phyloP scores from a whole-genome alignment of 257 asterid species.

The Anisodus tanguticus region DNA sequence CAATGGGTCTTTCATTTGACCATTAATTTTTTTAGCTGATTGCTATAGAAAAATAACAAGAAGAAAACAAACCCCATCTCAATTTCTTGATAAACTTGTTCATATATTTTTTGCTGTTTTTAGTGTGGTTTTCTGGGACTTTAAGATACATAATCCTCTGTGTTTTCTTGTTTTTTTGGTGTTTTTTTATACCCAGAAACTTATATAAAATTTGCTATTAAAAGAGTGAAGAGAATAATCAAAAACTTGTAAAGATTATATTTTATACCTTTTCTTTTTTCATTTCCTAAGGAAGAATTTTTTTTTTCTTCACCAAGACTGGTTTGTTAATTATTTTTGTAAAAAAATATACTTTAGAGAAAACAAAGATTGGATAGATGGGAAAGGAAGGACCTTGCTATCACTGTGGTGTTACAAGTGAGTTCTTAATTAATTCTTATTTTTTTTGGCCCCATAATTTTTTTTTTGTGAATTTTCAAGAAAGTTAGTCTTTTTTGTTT shows the following conservation, averaged over 20 bases:
- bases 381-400: conserved; percentile 99
- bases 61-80: conserved; percentile 44
- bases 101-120: conserved; percentile 46
- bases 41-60: neutral
- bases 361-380: conserved; percentile 45
- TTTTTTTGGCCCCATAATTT: conserved; percentile 20
- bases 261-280: conserved; percentile 29
- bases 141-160: conserved; percentile 39
- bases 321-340: conserved; percentile 37
- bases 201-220: conserved; percentile 35
- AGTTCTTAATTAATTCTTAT: conserved; percentile 46
- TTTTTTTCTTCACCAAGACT: conserved; percentile 29
- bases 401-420: conserved; percentile 99
- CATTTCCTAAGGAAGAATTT: conserved; percentile 31
- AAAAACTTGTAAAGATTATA: conserved; percentile 33
- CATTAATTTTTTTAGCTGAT: conserved; percentile 46
- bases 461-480: conserved; percentile 15
- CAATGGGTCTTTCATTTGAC: conserved; percentile 56
- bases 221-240: conserved; percentile 48
- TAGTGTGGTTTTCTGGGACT: conserved; percentile 66
- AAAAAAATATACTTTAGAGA: conserved; percentile 30
- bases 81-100: conserved; percentile 44
- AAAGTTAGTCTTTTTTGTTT: conserved; percentile 34
- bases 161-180: conserved; percentile 41
- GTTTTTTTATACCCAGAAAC: conserved; percentile 44